Evolutionary conservation across 441 rosid genomes (phyloP).

Genomic region (Aquilaria agallochum): DNA sequence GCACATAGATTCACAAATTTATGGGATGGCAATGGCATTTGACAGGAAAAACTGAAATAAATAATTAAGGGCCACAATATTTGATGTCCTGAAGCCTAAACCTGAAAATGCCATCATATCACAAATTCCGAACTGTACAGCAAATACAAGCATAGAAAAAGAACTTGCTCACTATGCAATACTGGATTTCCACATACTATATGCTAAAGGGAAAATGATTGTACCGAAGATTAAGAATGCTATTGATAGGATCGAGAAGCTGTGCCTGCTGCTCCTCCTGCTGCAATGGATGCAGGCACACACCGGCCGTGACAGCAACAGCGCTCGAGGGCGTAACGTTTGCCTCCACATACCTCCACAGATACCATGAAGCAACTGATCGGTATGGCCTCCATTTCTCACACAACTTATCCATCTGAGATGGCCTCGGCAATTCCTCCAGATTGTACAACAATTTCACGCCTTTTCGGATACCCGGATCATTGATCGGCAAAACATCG

Average conservation of each 20-base stretch:
- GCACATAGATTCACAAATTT: too few relatives aligned
- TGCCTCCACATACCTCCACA: constrained; percentile 73
- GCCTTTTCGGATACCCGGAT: constrained; percentile 77
- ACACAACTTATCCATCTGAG: constrained; percentile 75
- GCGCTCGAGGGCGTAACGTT: constrained; percentile 62
- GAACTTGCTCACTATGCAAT: too few relatives aligned
- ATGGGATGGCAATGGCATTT: too few relatives aligned
- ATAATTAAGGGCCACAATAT: too few relatives aligned
- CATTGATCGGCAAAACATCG: constrained; percentile 81
- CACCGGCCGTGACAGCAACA: constrained; percentile 39
- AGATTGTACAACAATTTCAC: constrained; percentile 65
- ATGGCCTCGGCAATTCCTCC: constrained; percentile 78
- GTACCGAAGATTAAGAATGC: constrained; percentile 88
- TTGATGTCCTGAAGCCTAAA: too few relatives aligned
- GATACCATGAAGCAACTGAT: constrained; percentile 80
- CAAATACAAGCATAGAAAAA: too few relatives aligned
- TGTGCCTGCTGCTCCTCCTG: constrained; percentile 34
- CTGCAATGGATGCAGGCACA: constrained; percentile 26
- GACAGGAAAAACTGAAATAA: too few relatives aligned
- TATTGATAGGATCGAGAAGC: constrained; percentile 77
- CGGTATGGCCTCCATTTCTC: constrained; percentile 91
- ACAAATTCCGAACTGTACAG: too few relatives aligned
- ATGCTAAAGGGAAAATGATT: constrained; percentile 8
- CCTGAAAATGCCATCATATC: too few relatives aligned
- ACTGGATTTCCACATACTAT: too few relatives aligned